These are phyloP conservation scores for Phanerochaete sordida DNA, from an alignment of 768 basidiomycete species.

Conservation along the genomic window DNA sequence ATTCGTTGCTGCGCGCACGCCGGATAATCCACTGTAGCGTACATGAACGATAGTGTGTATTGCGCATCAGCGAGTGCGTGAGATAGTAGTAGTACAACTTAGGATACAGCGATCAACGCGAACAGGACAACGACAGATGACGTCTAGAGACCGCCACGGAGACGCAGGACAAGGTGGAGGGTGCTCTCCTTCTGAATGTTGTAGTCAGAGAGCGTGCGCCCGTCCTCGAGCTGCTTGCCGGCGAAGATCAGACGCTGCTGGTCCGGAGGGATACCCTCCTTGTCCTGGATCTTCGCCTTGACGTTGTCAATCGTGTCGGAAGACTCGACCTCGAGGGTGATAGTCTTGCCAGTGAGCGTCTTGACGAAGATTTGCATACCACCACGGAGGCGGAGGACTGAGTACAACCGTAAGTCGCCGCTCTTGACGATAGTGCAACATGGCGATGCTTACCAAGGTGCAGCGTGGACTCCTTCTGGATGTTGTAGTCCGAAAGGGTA, in stretches of 20 bases:
- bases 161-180: conserved; percentile 39
- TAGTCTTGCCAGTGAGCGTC: conserved; percentile 86
- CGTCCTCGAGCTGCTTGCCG: conserved; percentile 59
- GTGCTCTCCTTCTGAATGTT: conserved; percentile 31
- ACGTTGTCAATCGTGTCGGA: conserved; percentile 94
- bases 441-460: conserved; percentile 30
- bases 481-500: conserved; percentile 31
- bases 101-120: not conserved
- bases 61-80: not conserved
- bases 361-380: conserved; percentile 92
- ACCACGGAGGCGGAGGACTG: conserved; percentile 78
- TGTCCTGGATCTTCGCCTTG: conserved; percentile 76
- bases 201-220: conserved; percentile 36
- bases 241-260: conserved; percentile 91
- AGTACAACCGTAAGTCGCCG: conserved; percentile 18
- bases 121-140: not conserved
- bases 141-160: conserved; percentile 40
- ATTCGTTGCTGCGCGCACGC: not conserved
- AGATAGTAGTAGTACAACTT: not conserved
- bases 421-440: conserved; percentile 17
- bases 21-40: not conserved
- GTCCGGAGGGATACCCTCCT: conserved; percentile 79
- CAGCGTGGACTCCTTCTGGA: conserved; percentile 29
- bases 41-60: not conserved
- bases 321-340: conserved; percentile 89